Base-by-base conservation (phyloP, 768 basidiomycete genomes). In the Trametes elegans region DNA sequence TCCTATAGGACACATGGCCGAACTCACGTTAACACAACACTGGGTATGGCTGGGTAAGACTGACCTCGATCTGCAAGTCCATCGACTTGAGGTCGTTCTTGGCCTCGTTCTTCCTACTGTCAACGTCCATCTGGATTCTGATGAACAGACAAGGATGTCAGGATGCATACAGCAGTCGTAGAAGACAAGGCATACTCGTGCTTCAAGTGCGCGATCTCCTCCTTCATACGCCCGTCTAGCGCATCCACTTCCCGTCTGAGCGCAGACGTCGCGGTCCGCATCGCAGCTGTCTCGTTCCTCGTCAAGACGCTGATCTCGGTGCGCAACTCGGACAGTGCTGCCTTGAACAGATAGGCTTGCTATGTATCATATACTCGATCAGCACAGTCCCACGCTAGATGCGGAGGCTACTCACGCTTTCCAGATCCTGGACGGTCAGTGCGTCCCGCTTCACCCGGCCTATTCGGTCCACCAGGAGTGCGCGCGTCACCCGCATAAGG, bases 71-170 rank as follows among this genome's bases (percentile, higher is more conserved):
- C 31, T 76, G 73, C 56, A 98, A 88, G 62, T 93, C 93, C 62
- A 87, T 84, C 49, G 78, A 80, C 71, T 94, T 96, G 55, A 90
- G 65, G 47, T 98, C 94, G 1, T 85, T 78, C 65, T 85, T 88
- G 13, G 86, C 82, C 68, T 98, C 97, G 61, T 88, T 92, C 76
- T 94, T 98, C 53, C 96, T 80, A 58, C 85, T 93, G 64, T 96
- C 93, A 56, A 98, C 78, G 52, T 99, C 97, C 85, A 98, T 93
- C 70, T 98, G 94, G 46, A 95, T 91, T 65, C 94, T 97, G n/a
- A n/a, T n/a, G n/a, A n/a, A n/a, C n/a, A 26, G 38, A 26, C 35
- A 47, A 26, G 9, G 11, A 1, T 29, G 8, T 27, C 11, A 2
- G 35, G 21, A 7, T 29, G 34, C 39, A 49, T 36, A n/a, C 31